Percentiles rank a stretch among this genome's conserved stretches.
phyloP scores from a whole-genome alignment of 78 protist species.

The Chrysochromulina tobinii region DNA sequence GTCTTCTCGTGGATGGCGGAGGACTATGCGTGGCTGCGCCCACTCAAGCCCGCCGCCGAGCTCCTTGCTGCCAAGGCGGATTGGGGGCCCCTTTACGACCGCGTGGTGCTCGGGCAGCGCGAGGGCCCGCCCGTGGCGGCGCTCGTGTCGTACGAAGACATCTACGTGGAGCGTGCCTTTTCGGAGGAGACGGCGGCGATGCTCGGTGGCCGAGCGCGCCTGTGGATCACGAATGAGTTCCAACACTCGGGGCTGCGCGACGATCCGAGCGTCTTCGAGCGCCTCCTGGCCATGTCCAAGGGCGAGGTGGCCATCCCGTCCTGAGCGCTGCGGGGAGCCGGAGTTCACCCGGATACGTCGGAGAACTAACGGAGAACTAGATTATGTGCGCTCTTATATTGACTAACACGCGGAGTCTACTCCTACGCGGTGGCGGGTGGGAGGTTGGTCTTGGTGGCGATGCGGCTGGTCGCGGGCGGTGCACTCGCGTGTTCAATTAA shows the following conservation, averaged over 20 bases:
- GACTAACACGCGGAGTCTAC: no score
- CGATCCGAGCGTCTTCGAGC: background rate
- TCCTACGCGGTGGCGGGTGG: no score
- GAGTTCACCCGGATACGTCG: no score
- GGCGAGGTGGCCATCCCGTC: background rate
- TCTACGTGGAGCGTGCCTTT: constrained; percentile 44
- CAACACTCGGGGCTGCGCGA: constrained; percentile 53
- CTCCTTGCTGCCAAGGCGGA: background rate
- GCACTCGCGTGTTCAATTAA: no score
- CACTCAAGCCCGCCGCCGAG: background rate
- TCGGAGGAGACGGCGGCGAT: constrained; percentile 16
- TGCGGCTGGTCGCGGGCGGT: no score
- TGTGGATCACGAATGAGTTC: constrained; percentile 56
- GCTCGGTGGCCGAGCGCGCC: background rate
- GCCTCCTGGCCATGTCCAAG: constrained; percentile 12
- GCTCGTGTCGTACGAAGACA: constrained; percentile 37
- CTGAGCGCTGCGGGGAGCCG: background rate
- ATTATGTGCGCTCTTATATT: no score
- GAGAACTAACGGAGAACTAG: no score
- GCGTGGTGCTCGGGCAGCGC: background rate
- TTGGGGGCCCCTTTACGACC: constrained; percentile 26
- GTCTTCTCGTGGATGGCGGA: constrained; percentile 27
- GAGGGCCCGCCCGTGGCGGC: background rate
- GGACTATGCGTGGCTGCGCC: background rate
- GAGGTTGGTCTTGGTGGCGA: no score